Base-by-base conservation (phyloP, 176 grass and related monocot genomes). In the Cymbopogon citratus region DNA sequence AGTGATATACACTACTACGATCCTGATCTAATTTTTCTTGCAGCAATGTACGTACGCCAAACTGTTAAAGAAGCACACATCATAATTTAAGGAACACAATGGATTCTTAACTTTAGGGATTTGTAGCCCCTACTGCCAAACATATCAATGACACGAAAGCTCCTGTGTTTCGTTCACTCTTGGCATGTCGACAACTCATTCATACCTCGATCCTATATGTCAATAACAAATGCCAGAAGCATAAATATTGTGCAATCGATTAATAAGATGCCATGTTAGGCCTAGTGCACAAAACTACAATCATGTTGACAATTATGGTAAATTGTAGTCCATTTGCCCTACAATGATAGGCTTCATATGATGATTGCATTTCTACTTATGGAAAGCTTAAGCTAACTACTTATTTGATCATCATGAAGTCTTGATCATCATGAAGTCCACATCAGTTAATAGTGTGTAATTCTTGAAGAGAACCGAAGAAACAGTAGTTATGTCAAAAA, bases 361-460 rank as follows among this genome's bases (percentile, higher is more conserved):
- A 86, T 80, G 84, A 80, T 80, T 80, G 45, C 62, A 31, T 80
- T 85, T 85, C 83, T 85, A 73, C 23, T 73, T 74, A 34, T 0
- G 24, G 69, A 34, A 86, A 74, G 26, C 60, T 43, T 74, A 74
- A 80, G 35, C 34, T 56, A 44, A 73, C 26, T 51, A 15, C 24
- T 44, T 67, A 80, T 41, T 34, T 34, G 33, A 27, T 34, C 46
- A 75, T 83, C 81, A 57, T 80, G 7, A 4, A 9, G 3, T 29
- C 59, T 34, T 34, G 33, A 27, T 34, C 46, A 75, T 83, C 81
- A 57, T 80, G 7, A 4, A 9, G 3, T 29, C 59, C 25, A 67
- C 77, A 67, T 31, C 45, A 0, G 4, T 26, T 68, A 80, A 66
- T 38, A 28, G 27, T 27, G 16, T 6, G 27, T 27, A 62, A 48